These are phyloP conservation scores for Globisporangium sylvaticum DNA, from an alignment of 352 stramenopile species.

Conservation along the genomic window DNA sequence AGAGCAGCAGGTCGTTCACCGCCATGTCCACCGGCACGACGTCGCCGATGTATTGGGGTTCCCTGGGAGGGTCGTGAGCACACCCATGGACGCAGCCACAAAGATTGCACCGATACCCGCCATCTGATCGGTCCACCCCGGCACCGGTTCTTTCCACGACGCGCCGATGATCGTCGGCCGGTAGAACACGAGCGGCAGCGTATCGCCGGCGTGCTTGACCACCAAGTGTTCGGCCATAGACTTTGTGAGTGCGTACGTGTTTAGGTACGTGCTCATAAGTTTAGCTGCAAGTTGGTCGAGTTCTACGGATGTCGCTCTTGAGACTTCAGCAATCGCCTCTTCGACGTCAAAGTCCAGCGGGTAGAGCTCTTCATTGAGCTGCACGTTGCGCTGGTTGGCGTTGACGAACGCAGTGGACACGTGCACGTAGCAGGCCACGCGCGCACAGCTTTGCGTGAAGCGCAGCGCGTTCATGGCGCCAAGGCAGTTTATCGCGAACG, in stretches of 20 bases:
- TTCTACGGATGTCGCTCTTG: slow-evolving; percentile 43
- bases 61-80: slow-evolving; percentile 79
- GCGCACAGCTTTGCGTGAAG: slow-evolving; percentile 54
- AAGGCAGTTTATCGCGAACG: slow-evolving; percentile 82
- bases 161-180: slow-evolving; percentile 84
- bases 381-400: slow-evolving; percentile 63
- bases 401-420: slow-evolving; percentile 86
- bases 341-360: slow-evolving; percentile 82
- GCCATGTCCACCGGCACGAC: slow-evolving; percentile 80
- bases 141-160: slow-evolving; percentile 82
- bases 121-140: slow-evolving; percentile 81
- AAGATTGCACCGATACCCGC: slow-evolving; percentile 79
- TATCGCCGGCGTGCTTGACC: slow-evolving; percentile 31
- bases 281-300: slow-evolving; percentile 67
- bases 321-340: slow-evolving; percentile 55
- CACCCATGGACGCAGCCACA: slow-evolving; percentile 63
- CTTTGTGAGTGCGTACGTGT: slow-evolving; percentile 89
- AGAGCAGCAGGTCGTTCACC: slow-evolving; percentile 73
- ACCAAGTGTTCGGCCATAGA: slow-evolving; percentile 84
- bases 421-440: slow-evolving; percentile 63
- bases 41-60: slow-evolving; percentile 77
- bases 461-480: slow-evolving; percentile 60
- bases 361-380: slow-evolving; percentile 70
- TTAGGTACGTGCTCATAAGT: slow-evolving; percentile 85
- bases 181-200: slow-evolving; percentile 71